Evolutionary conservation across 345 rosid genomes (phyloP).

Genomic region (Populus ilicifolia): DNA sequence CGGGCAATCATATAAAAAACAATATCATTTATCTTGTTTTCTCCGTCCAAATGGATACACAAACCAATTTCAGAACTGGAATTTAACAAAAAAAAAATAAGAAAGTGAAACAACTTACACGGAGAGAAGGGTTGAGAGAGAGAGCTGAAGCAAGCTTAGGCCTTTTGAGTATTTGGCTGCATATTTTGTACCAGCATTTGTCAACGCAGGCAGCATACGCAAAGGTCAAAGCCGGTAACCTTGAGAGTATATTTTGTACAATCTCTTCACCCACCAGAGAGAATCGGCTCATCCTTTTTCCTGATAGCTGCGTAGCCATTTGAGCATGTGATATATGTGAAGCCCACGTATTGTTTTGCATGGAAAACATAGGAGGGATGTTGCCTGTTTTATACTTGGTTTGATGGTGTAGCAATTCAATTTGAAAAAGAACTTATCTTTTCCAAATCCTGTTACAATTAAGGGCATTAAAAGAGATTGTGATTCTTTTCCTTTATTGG

Average conservation of each 20-base stretch:
- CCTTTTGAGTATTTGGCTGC: constrained; percentile 36
- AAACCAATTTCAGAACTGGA: neutral
- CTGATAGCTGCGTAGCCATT: constrained; percentile 2
- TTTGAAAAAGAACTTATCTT: neutral
- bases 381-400: constrained; percentile 4
- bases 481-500: constrained; percentile 18
- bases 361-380: neutral
- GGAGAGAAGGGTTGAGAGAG: constrained; percentile 35
- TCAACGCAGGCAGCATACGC: constrained; percentile 51
- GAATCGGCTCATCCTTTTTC: constrained; percentile 2
- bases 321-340: neutral
- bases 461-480: constrained; percentile 14
- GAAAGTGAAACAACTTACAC: constrained; percentile 20
- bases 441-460: constrained; percentile 4
- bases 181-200: constrained; percentile 42
- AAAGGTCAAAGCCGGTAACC: constrained; percentile 48
- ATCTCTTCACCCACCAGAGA: constrained; percentile 32
- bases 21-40: neutral
- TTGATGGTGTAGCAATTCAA: neutral
- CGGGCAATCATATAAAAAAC: neutral
- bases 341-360: neutral
- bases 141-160: constrained; percentile 62
- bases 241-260: constrained; percentile 35
- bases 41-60: neutral
- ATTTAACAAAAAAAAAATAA: neutral